Percentiles rank a stretch among this genome's conserved stretches.
These are phyloP conservation scores for Lachnellula arida DNA, from an alignment of 2,329 filamentous ascomycete genomes.

Conservation along the genomic window DNA sequence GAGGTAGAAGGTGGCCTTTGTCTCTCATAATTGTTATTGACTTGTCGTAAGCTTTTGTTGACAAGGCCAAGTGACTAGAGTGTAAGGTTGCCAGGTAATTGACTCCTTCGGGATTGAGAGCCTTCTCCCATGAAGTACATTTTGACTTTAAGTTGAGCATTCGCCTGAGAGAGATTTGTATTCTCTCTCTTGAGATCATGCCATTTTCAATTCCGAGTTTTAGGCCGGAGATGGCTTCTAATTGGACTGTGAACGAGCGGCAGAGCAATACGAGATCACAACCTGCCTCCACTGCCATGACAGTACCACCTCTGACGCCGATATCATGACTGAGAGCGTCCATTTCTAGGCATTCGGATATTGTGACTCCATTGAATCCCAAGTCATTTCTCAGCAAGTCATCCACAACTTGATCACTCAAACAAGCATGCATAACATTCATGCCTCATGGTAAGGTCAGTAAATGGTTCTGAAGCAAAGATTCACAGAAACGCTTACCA, in stretches of 20 bases:
- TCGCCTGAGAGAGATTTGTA: constrained; percentile 73
- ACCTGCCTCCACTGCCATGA: constrained; percentile 95
- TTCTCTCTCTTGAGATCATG: constrained; percentile 75
- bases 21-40: constrained; percentile 93
- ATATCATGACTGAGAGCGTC: constrained; percentile 93
- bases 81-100: constrained; percentile 74
- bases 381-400: constrained; percentile 84
- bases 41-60: constrained; percentile 80
- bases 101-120: constrained; percentile 80
- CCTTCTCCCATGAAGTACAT: constrained; percentile 87
- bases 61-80: constrained; percentile 74
- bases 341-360: constrained; percentile 96
- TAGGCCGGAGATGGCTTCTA: constrained; percentile 85
- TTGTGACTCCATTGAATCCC: constrained; percentile 84
- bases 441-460: constrained; percentile 54
- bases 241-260: constrained; percentile 79
- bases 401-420: constrained; percentile 95
- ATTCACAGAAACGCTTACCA: constrained; percentile 13
- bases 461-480: background rate
- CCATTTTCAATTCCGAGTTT: constrained; percentile 87
- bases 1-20: constrained; percentile 76
- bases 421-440: constrained; percentile 91
- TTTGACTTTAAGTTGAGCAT: constrained; percentile 76
- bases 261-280: constrained; percentile 90
- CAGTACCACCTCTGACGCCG: constrained; percentile 91